phyloP scores from a whole-genome alignment of 73 alveolate genomes.

The Tetrahymena elliotti region DNA sequence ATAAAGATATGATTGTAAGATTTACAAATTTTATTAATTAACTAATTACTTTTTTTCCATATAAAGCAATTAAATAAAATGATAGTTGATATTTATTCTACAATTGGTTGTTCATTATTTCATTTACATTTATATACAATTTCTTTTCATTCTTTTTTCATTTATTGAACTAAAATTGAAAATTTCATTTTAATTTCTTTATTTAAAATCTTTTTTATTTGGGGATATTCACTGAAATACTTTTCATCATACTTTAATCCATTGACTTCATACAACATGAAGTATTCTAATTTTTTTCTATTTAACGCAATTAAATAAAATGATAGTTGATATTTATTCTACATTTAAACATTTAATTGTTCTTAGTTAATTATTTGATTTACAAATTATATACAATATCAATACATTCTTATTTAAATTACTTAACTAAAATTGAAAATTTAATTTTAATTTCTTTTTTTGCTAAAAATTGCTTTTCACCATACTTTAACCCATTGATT shows the following conservation, averaged over 20 bases:
- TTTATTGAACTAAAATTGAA: not conserved
- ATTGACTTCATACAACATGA: no score
- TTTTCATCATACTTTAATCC: no score
- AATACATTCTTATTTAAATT: no score
- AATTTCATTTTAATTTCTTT: no score
- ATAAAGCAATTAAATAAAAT: not conserved
- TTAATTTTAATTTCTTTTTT: no score
- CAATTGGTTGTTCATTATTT: not conserved
- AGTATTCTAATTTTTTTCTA: not conserved
- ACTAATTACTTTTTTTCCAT: not conserved
- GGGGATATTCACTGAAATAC: no score
- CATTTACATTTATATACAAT: not conserved
- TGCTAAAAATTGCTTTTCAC: not conserved
- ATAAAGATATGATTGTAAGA: not conserved
- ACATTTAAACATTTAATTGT: no score
- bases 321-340: not conserved
- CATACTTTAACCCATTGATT: conserved; percentile 24
- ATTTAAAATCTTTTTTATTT: no score
- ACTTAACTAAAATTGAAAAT: not conserved
- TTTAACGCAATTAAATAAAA: not conserved
- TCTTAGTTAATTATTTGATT: no score
- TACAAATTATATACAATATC: not conserved
- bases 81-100: not conserved
- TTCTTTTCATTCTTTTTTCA: not conserved
- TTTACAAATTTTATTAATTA: not conserved